Evolutionary conservation across 1,284 basidiomycete genomes (phyloP).

Genomic region (Apiotrichum siamense): DNA sequence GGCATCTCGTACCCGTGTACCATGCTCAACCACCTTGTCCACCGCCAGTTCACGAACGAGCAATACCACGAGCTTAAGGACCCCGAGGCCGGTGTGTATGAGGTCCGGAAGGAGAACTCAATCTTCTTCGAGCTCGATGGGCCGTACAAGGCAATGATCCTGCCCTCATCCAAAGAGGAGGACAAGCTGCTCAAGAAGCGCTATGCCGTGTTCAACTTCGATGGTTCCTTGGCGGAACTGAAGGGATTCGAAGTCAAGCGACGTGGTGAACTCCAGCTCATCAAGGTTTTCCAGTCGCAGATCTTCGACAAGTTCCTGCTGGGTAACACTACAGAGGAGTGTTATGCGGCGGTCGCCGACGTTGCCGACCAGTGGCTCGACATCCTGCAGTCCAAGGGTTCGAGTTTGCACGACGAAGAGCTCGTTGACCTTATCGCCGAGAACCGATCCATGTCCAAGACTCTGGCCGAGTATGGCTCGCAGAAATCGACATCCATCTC

Average conservation of each 20-base stretch:
- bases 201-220: slow-evolving; percentile 99
- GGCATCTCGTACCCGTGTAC: slow-evolving; percentile 97
- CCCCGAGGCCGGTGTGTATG: slow-evolving; percentile 74
- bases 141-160: slow-evolving; percentile 97
- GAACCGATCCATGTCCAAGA: slow-evolving; percentile 97
- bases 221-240: slow-evolving; percentile 91
- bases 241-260: slow-evolving; percentile 99
- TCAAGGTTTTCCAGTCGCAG: slow-evolving; percentile 99
- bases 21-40: slow-evolving; percentile 98
- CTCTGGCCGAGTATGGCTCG: slow-evolving; percentile 87
- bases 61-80: slow-evolving; percentile 91
- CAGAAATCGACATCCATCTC: slow-evolving; percentile 99
- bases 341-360: slow-evolving; percentile 88
- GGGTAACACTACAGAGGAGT: slow-evolving; percentile 86
- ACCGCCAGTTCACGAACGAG: slow-evolving; percentile 93
- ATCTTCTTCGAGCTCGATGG: slow-evolving; percentile 99
- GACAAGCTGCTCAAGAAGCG: slow-evolving; percentile 98
- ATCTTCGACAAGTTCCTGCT: slow-evolving; percentile 97
- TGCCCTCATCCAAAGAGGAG: slow-evolving; percentile 98
- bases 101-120: slow-evolving; percentile 92
- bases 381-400: slow-evolving; percentile 81
- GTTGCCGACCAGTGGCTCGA: slow-evolving; percentile 98
- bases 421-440: slow-evolving; percentile 97
- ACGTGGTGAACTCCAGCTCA: slow-evolving; percentile 93
- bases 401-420: slow-evolving; percentile 80